Evolutionary conservation across 1,284 basidiomycete genomes (phyloP).

Genomic region (Papiliotrema flavescens): DNA sequence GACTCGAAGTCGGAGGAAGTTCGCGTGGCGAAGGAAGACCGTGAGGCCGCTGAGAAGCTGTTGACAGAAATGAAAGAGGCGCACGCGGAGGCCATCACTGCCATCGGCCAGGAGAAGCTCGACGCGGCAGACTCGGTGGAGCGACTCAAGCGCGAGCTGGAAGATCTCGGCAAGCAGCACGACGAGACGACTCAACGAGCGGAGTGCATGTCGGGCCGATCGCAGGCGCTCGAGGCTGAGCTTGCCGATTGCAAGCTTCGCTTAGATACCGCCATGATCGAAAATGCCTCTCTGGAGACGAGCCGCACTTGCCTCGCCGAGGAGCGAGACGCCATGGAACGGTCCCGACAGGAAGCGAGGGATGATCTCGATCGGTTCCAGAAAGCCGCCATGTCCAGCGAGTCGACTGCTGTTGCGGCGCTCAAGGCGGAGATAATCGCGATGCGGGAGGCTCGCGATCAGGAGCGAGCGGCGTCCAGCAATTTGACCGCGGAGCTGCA

Average conservation of each 20-base stretch:
- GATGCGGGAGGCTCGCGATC: constrained; percentile 11
- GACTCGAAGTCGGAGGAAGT: neutral
- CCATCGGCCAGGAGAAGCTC: neutral
- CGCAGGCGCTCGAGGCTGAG: neutral
- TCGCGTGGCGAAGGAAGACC: neutral
- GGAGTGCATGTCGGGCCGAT: neutral
- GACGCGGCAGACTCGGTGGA: neutral
- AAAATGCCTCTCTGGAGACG: neutral
- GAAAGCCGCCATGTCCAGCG: constrained; percentile 22
- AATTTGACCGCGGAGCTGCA: constrained; percentile 5
- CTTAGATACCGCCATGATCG: neutral
- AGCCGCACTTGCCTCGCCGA: neutral
- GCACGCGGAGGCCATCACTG: neutral
- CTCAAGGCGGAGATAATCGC: constrained; percentile 23
- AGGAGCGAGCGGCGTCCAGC: constrained; percentile 5
- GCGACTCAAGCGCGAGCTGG: neutral
- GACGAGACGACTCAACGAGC: neutral
- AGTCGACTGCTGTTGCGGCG: constrained; percentile 21
- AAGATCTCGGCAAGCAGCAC: neutral
- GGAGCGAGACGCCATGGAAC: constrained; percentile 4
- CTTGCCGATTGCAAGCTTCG: neutral
- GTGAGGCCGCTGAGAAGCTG: neutral
- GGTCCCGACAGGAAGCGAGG: constrained; percentile 12
- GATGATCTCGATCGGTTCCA: constrained; percentile 29
- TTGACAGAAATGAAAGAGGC: neutral